These are phyloP conservation scores for Candida awuae DNA, from an alignment of 805 yeast species.

Conservation along the genomic window DNA sequence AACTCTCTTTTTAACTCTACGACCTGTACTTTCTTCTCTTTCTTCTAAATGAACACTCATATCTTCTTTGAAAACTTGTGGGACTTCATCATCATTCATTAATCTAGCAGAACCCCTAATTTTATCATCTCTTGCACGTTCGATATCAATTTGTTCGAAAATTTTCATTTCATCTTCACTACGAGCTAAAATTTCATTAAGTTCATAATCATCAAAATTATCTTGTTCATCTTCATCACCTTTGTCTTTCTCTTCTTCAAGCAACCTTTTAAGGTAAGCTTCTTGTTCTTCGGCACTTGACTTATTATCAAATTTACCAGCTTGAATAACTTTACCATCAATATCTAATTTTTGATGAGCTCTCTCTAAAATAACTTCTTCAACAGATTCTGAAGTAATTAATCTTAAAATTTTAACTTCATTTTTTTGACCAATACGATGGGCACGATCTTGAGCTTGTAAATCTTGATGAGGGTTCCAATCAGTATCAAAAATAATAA, in stretches of 20 bases:
- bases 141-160: constrained; percentile 54
- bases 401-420: constrained; percentile 76
- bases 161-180: constrained; percentile 49
- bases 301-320: constrained; percentile 83
- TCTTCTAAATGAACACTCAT: constrained; percentile 37
- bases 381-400: constrained; percentile 75
- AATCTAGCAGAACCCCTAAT: constrained; percentile 38
- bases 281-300: constrained; percentile 85
- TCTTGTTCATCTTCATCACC: constrained; percentile 33
- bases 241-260: constrained; percentile 60
- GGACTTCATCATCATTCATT: constrained; percentile 64
- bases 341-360: constrained; percentile 79
- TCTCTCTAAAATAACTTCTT: constrained; percentile 73
- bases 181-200: constrained; percentile 66
- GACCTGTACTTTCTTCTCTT: constrained; percentile 40
- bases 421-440: constrained; percentile 83
- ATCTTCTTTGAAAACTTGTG: constrained; percentile 67
- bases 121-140: constrained; percentile 36
- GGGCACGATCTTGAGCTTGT: constrained; percentile 87
- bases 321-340: constrained; percentile 85
- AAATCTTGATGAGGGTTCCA: constrained; percentile 92
- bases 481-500: constrained; percentile 78
- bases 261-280: constrained; percentile 59
- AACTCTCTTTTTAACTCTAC: constrained; percentile 56
- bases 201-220: constrained; percentile 58